A percentile compares a stretch with the other conserved stretches of the same genome.
Conservation (phyloP, 164 flowering plant genomes). For the Tetrastigma voinierianum region DNA sequence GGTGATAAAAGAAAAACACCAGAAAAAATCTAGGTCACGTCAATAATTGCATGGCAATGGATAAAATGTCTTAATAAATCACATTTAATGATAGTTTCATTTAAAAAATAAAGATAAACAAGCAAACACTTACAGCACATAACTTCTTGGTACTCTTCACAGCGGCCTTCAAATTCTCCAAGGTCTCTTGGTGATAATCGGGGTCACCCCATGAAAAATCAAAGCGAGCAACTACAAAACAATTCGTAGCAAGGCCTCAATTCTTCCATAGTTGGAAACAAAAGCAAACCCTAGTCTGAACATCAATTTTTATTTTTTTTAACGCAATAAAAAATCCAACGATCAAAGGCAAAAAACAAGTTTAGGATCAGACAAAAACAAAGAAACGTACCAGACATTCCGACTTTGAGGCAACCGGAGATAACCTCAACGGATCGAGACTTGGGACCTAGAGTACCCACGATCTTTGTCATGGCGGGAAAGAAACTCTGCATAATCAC, state of each 20-base stretch:
- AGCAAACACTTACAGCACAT: constrained; percentile 66
- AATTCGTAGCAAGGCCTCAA: background rate
- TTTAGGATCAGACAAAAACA: background rate
- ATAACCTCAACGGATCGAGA: constrained; percentile 80
- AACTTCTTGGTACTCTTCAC: constrained; percentile 85
- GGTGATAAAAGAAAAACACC: too few species aligned
- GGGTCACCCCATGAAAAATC: constrained; percentile 89
- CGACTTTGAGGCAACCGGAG: constrained; percentile 77
- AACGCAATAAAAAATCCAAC: background rate
- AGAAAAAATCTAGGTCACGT: too few species aligned
- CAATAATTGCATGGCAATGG: background rate
- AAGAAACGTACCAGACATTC: constrained; percentile 80
- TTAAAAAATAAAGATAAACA: background rate
- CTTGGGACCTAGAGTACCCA: constrained; percentile 82
- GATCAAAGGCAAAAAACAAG: background rate
- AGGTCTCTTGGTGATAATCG: constrained; percentile 82
- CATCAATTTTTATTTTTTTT: too few species aligned
- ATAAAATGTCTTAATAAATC: background rate
- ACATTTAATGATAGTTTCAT: background rate
- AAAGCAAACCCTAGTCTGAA: background rate
- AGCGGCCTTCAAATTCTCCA: constrained; percentile 80
- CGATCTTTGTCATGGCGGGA: constrained; percentile 88
- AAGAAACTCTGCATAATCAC: constrained; percentile 55
- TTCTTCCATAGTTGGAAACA: background rate
- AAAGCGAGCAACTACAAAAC: constrained; percentile 73